phyloP scores from a whole-genome alignment of 805 yeast genomes.

The Jamesozyma gamospora region DNA sequence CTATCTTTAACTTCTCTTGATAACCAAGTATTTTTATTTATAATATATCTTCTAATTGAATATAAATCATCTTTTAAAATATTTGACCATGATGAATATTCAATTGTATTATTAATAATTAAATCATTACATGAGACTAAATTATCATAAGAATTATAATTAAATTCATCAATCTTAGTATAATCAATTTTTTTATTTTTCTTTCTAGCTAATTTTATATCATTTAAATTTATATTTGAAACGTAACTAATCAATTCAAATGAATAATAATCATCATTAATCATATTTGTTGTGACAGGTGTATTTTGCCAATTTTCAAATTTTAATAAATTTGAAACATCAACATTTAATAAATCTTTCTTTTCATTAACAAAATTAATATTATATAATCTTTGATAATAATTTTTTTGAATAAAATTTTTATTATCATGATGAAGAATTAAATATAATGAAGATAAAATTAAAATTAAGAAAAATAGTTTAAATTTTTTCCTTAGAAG shows the following conservation, averaged over 20 bases:
- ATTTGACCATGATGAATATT: neutral
- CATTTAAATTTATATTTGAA: conserved; percentile 9
- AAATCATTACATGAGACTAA: conserved; percentile 5
- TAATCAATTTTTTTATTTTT: neutral
- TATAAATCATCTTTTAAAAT: conserved; percentile 2
- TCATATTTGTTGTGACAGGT: conserved; percentile 5
- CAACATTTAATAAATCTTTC: conserved; percentile 8
- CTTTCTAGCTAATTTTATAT: neutral
- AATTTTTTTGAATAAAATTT: neutral
- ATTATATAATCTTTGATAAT: neutral
- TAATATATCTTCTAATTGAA: conserved; percentile 3
- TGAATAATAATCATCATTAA: conserved; percentile 2
- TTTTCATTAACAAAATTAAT: neutral
- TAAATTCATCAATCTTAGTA: neutral
- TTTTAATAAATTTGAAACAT: conserved; percentile 5
- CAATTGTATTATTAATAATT: conserved; percentile 2
- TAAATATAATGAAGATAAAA: neutral
- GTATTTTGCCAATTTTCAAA: conserved; percentile 2
- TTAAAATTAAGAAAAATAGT: neutral
- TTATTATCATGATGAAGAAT: neutral
- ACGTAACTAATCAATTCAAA: conserved; percentile 6
- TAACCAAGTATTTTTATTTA: neutral
- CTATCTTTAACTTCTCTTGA: conserved; percentile 1
- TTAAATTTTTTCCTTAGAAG: too few species aligned
- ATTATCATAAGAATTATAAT: conserved; percentile 4